Evolutionary conservation across 2,329 filamentous ascomycete genomes (phyloP).

Genomic region (Kalaharituber pfeilii): DNA sequence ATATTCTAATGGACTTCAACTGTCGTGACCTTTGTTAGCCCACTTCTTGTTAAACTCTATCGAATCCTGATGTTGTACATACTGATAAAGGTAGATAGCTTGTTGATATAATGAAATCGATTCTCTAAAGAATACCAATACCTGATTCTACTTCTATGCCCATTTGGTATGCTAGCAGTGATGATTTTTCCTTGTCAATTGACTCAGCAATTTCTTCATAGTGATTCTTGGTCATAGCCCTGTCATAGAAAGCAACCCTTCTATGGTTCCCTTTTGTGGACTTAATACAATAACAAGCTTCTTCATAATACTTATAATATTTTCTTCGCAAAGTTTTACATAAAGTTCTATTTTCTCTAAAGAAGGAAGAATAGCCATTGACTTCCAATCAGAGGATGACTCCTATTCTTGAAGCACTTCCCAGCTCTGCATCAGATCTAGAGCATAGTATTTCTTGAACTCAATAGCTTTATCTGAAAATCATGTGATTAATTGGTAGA

Average conservation of each 20-base stretch:
- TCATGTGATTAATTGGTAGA: not conserved
- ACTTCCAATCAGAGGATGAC: not conserved
- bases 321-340: not conserved
- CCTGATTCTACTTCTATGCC: not conserved
- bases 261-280: not conserved
- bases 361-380: not conserved
- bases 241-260: not conserved
- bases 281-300: not conserved
- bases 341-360: not conserved
- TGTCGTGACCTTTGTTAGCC: conserved; percentile 36
- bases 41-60: conserved; percentile 30
- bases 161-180: not conserved
- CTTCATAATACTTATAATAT: not conserved
- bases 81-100: not conserved
- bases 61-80: not conserved
- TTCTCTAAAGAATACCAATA: not conserved
- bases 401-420: not conserved
- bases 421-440: not conserved
- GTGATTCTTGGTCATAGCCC: not conserved
- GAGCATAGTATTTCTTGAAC: not conserved
- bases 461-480: not conserved
- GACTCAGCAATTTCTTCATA: not conserved
- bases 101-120: not conserved
- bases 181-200: not conserved
- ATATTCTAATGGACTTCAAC: conserved; percentile 35